Conservation (phyloP, 2,329 filamentous ascomycete genomes). For the Gaeumannomyces tritici region DNA sequence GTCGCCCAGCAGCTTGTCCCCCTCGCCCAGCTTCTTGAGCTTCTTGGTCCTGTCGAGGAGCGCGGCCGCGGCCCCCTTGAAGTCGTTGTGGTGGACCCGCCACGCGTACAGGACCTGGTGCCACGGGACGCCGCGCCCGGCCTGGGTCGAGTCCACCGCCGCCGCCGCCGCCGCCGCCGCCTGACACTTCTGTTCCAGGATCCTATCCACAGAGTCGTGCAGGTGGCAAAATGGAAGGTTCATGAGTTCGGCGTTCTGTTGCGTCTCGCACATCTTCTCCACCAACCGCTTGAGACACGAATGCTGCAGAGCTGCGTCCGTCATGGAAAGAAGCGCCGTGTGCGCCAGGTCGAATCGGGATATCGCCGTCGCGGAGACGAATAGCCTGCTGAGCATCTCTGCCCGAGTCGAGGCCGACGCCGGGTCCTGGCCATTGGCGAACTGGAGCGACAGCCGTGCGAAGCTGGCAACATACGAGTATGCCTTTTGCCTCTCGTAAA, state of each 20-base stretch:
- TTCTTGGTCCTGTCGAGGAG: conserved; percentile 55
- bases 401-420: conserved; percentile 35
- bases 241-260: conserved; percentile 58
- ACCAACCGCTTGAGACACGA: conserved; percentile 63
- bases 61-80: conserved; percentile 64
- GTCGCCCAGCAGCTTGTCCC: conserved; percentile 42
- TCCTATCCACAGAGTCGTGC: conserved; percentile 67
- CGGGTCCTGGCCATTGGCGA: conserved; percentile 22
- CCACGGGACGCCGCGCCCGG: conserved; percentile 53
- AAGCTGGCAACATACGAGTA: conserved; percentile 81
- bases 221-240: conserved; percentile 71
- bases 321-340: conserved; percentile 64
- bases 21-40: conserved; percentile 48
- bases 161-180: conserved; percentile 21
- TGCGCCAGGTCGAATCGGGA: conserved; percentile 78
- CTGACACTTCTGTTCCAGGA: conserved; percentile 65
- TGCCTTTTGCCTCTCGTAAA: conserved; percentile 71
- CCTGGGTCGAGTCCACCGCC: conserved; percentile 40
- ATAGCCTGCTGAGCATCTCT: conserved; percentile 74
- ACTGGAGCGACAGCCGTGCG: conserved; percentile 64
- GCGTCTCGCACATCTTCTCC: conserved; percentile 59
- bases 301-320: conserved; percentile 60
- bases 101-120: conserved; percentile 88
- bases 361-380: conserved; percentile 70
- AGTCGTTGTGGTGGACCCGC: conserved; percentile 75